Percentiles rank a stretch among this genome's conserved stretches.
Evolutionary conservation across 352 stramenopile genomes (phyloP).

Genomic region (Pythium vanterpoolii): DNA sequence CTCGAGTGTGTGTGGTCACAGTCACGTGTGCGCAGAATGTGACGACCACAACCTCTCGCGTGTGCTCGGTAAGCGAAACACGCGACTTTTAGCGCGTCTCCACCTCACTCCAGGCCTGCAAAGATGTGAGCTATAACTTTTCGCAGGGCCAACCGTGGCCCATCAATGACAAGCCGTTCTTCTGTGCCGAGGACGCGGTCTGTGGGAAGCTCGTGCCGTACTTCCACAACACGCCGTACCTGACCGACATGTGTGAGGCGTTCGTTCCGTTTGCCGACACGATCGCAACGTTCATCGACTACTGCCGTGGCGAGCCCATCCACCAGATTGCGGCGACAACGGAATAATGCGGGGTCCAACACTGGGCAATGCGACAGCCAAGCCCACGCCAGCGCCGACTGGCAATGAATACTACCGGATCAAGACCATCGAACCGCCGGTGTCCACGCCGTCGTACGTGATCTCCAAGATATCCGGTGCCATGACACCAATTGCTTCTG

Average conservation of each 20-base stretch:
- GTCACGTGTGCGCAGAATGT: constrained; percentile 10
- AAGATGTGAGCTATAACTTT: constrained; percentile 20
- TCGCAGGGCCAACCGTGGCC: constrained; percentile 18
- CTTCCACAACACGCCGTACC: constrained; percentile 9
- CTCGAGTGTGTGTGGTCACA: constrained; percentile 13
- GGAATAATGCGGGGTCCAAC: constrained; percentile 5
- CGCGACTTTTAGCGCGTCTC: constrained; percentile 12
- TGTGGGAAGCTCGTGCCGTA: constrained; percentile 22
- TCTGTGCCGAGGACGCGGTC: constrained; percentile 1
- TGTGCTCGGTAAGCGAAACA: constrained; percentile 8
- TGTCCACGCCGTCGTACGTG: not conserved
- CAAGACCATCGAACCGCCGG: not conserved
- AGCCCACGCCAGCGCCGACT: constrained; percentile 19
- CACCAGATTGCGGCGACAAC: constrained; percentile 11
- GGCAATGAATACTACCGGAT: not conserved
- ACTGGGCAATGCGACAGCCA: constrained; percentile 2
- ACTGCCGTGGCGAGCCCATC: constrained; percentile 14
- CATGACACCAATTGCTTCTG: not conserved
- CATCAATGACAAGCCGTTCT: constrained; percentile 11
- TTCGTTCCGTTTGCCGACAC: constrained; percentile 11
- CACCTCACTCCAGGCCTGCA: constrained; percentile 9
- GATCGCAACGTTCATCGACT: constrained; percentile 20
- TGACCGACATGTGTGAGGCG: constrained; percentile 3
- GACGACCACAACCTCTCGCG: not conserved
- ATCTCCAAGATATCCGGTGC: not conserved